Base-by-base conservation (phyloP, 2,329 filamentous ascomycete genomes). In the Colletotrichum spinosum region DNA sequence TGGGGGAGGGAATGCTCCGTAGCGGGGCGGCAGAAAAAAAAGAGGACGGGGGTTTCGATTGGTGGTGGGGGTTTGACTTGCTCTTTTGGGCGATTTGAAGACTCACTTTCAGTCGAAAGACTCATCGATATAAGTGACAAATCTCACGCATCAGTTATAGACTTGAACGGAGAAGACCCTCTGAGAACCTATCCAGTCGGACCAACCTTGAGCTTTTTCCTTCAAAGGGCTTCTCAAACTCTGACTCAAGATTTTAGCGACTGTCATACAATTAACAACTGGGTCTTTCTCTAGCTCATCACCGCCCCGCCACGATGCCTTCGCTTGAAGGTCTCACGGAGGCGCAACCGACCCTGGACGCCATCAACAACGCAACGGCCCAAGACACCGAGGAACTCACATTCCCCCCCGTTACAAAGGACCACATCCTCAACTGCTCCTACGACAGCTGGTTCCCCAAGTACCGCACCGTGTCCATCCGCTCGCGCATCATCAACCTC, bases 371-470 rank as follows among this genome's bases (percentile, higher is more conserved):
- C 44, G 49, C 56, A 10, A 65, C 54, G 34, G 61, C 66, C 9
- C 60, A 55, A 25, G 69, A 65, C 41, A 67, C 71, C 13, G 67
- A 58, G 50, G 61, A 70, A 63, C 81, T 93, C 15, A 88, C 87
- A 17, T 98, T 99, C 74, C 92, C 94, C 17, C 93, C 93, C 1
- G 87, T 97, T 62, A 93, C 90, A 38, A 92, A 90, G 74, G 88
- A 91, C 51, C 95, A 99, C 74, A 97, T 99, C 67, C 82, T 97
- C 59, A 92, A 97, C 78, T 99, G 95, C 80, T 97, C 96, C 46
- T 97, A 97, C 78, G 92, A 97, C 76, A 88, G 86, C 66, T 99
- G 96, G 96, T 93, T 97, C 73, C 88, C 92, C 52, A 90, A 87
- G 85, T 93, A 80, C 55, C 90, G 92, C 65, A 83, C 88, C 8